phyloP scores from a whole-genome alignment of 371 early-diverging fungal genomes.

The Lichtheimia hyalospora region DNA sequence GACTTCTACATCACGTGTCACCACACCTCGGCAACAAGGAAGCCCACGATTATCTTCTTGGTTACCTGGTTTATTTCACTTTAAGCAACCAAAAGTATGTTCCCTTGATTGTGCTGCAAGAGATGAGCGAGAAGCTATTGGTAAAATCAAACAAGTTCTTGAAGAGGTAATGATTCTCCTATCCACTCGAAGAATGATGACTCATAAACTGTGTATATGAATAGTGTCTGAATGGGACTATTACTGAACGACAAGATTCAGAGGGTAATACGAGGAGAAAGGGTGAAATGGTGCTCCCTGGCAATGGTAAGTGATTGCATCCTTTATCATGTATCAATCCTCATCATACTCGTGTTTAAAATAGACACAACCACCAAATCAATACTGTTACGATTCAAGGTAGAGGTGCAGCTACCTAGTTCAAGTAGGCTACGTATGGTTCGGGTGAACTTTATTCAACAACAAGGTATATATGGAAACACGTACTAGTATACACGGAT shows the following conservation, averaged over 20 bases:
- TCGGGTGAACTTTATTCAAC: conserved; percentile 44
- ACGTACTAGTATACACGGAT: too few species aligned
- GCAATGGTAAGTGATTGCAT: conserved; percentile 19
- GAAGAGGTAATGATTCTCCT: conserved; percentile 32
- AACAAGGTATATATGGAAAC: conserved; percentile 32
- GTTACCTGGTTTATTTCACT: conserved; percentile 25
- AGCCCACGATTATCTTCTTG: conserved; percentile 19
- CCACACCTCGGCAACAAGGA: conserved; percentile 1
- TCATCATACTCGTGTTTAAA: background rate
- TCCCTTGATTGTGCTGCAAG: conserved; percentile 44
- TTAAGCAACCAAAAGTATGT: conserved; percentile 31
- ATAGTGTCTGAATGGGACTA: conserved; percentile 41
- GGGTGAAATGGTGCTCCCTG: conserved; percentile 38
- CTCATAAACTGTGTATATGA: too few species aligned
- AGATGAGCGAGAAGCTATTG: conserved; percentile 46
- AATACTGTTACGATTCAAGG: conserved; percentile 31
- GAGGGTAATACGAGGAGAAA: conserved; percentile 42
- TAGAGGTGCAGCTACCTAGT: conserved; percentile 25
- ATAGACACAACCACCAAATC: conserved; percentile 26
- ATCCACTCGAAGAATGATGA: too few species aligned
- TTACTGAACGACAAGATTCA: conserved; percentile 36
- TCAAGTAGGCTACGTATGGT: conserved; percentile 16
- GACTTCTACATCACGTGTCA: background rate
- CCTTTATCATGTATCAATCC: background rate
- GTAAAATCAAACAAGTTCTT: conserved; percentile 40